Percentiles rank a stretch among this genome's conserved stretches.
Evolutionary conservation across 1,284 basidiomycete species (phyloP).

Genomic region (Ganoderma lucidum): DNA sequence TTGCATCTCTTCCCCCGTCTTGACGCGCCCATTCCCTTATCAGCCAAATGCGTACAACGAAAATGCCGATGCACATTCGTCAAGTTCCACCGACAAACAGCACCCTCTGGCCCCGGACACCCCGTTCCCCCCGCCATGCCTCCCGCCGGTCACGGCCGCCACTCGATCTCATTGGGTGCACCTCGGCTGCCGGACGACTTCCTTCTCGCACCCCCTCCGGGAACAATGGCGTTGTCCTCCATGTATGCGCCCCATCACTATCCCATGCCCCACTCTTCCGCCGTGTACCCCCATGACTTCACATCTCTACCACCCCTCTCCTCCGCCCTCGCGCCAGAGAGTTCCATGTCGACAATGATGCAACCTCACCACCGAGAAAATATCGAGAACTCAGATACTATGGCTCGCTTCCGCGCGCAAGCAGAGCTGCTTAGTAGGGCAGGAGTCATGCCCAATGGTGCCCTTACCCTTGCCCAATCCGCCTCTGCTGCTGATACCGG

Average conservation of each 20-base stretch:
- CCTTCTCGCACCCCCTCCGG: conserved; percentile 34
- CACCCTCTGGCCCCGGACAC: conserved; percentile 76
- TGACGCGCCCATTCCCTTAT: conserved; percentile 13
- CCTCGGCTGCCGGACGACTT: conserved; percentile 45
- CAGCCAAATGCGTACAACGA: conserved; percentile 81
- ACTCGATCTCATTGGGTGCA: conserved; percentile 36
- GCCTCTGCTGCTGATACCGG: conserved; percentile 29
- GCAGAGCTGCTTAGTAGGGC: conserved; percentile 50
- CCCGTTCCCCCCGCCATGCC: conserved; percentile 40
- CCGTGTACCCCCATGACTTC: conserved; percentile 33
- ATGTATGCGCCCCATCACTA: conserved; percentile 35
- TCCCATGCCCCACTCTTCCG: conserved; percentile 28
- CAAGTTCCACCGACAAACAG: conserved; percentile 86
- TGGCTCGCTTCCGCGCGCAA: conserved; percentile 58
- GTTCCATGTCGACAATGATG: conserved; percentile 19
- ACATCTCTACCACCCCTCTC: conserved; percentile 27
- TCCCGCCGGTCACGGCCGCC: conserved; percentile 29
- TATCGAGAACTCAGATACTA: conserved; percentile 47
- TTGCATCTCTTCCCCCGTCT: conserved; percentile 15
- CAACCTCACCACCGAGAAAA: conserved; percentile 19
- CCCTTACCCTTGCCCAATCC: conserved; percentile 29
- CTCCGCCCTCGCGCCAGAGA: conserved; percentile 24
- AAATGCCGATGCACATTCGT: conserved; percentile 84
- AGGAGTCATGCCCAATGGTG: conserved; percentile 40
- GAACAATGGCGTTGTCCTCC: conserved; percentile 33